These are phyloP conservation scores for Coriaria nepalensis DNA, from an alignment of 306 rosid species.

Conservation along the genomic window DNA sequence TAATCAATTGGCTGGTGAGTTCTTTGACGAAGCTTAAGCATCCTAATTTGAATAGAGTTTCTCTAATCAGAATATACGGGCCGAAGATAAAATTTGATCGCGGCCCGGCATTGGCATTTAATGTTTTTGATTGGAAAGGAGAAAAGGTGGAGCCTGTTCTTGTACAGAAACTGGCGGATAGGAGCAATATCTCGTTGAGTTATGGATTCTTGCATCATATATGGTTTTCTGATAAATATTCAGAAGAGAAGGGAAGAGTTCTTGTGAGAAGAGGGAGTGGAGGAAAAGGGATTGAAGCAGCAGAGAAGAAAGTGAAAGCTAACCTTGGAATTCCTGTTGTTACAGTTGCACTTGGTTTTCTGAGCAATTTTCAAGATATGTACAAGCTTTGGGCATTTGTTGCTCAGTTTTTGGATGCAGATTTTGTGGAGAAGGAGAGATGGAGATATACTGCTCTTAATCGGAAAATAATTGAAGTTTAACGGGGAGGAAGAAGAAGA, in stretches of 20 bases:
- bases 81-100: conserved; percentile 75
- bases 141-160: conserved; percentile 78
- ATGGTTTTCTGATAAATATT: conserved; percentile 64
- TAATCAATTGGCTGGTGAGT: conserved; percentile 76
- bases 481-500: no score
- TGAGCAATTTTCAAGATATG: conserved; percentile 61
- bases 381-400: conserved; percentile 84
- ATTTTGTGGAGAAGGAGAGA: conserved; percentile 85
- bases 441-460: conserved; percentile 92
- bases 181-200: conserved; percentile 71
- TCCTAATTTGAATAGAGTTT: conserved; percentile 50
- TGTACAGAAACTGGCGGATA: conserved; percentile 81
- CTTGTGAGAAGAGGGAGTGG: conserved; percentile 35
- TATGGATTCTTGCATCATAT: conserved; percentile 58
- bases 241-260: conserved; percentile 40
- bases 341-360: conserved; percentile 76
- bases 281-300: conserved; percentile 12
- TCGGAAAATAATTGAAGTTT: conserved; percentile 65
- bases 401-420: conserved; percentile 85
- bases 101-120: conserved; percentile 86
- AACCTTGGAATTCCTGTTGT: conserved; percentile 61
- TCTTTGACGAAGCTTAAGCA: conserved; percentile 74
- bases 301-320: conserved; percentile 24
- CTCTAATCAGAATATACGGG: conserved; percentile 60
- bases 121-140: conserved; percentile 88